Base-by-base conservation (phyloP, 345 rosid genomes). In the Salix udensis region DNA sequence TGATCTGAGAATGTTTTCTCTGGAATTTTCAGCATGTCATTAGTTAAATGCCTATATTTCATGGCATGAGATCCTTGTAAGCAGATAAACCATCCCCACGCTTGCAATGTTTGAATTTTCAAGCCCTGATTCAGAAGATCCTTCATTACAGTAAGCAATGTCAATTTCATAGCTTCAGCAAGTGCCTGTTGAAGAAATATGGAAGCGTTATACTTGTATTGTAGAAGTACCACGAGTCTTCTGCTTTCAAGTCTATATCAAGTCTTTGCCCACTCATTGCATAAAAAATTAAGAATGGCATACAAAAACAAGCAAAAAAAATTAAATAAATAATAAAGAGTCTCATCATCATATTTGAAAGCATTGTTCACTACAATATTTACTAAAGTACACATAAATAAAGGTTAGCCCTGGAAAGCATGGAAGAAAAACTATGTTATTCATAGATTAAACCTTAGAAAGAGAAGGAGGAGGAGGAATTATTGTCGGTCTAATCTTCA, bases 11-110 rank as follows among this genome's bases (percentile, higher is more conserved):
- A 89, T 76, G 89, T 84, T 77, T 77, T 74, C 75, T 89, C 91
- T 10, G 77, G 88, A 74, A 86, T 74, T 76, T 86, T 89, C 79
- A 89, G 84, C 93, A 88, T 84, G 60, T 85, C 83, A 68, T 89
- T 89, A 16, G 83, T 66, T 62, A 88, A 73, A 72, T 73, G 81
- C 82, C 87, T 83, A 21, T 82, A 79, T 77, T 83, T 85, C 75
- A 75, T 37, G 67, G 82, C 88, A 37, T 68, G 78, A 74, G 79
- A 78, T 68, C 90, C 93, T 39, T 84, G 73, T 48, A 89, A 68
- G 52, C 86, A 76, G 53, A 89, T 84, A 75, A 81, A 85, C 90
- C 93, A 88, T 53, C 89, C 83, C 93, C 91, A 89, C 23, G 91
- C 89, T 78, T 79, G 90, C 70, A 89, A 24, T 58, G 84, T 52